These are phyloP conservation scores for Phaffomyces opuntiae DNA, from an alignment of 805 yeast species.

Conservation along the genomic window DNA sequence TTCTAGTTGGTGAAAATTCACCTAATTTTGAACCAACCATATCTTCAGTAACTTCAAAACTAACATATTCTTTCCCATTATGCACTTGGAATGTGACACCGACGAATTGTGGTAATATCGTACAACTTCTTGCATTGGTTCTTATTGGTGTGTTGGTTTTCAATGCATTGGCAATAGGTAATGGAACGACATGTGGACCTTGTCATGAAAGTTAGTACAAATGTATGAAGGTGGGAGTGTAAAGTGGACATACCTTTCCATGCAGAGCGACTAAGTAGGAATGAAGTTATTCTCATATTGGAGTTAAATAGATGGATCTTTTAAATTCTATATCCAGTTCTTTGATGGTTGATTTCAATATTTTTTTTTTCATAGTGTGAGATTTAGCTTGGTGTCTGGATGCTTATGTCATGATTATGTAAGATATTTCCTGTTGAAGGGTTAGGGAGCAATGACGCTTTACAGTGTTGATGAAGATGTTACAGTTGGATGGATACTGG, in stretches of 20 bases:
- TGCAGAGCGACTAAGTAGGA: slow-evolving; percentile 41
- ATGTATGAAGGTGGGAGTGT: too few species aligned
- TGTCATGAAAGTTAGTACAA: background rate
- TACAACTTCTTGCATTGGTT: slow-evolving; percentile 94
- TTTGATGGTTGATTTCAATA: too few species aligned
- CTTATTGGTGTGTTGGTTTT: slow-evolving; percentile 79
- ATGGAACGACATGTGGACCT: slow-evolving; percentile 91
- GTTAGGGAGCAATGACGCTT: too few species aligned
- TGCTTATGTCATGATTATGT: too few species aligned
- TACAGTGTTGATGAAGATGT: too few species aligned
- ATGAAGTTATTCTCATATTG: slow-evolving; percentile 33
- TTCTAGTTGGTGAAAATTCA: slow-evolving; percentile 91
- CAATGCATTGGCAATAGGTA: slow-evolving; percentile 84
- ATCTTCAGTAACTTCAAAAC: slow-evolving; percentile 79
- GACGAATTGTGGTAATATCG: slow-evolving; percentile 91
- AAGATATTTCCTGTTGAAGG: too few species aligned
- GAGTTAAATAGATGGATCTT: background rate
- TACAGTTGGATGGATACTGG: too few species aligned
- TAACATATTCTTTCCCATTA: slow-evolving; percentile 91
- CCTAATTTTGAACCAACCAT: slow-evolving; percentile 97
- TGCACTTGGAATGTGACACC: slow-evolving; percentile 93
- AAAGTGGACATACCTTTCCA: slow-evolving; percentile 42
- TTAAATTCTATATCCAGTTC: too few species aligned
- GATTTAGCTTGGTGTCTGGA: too few species aligned
- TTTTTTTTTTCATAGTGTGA: too few species aligned